Evolutionary conservation across 495 filamentous ascomycete species (phyloP), one percentile per base, ranked within the genome.

Genomic region (Penicillium pulvis): DNA sequence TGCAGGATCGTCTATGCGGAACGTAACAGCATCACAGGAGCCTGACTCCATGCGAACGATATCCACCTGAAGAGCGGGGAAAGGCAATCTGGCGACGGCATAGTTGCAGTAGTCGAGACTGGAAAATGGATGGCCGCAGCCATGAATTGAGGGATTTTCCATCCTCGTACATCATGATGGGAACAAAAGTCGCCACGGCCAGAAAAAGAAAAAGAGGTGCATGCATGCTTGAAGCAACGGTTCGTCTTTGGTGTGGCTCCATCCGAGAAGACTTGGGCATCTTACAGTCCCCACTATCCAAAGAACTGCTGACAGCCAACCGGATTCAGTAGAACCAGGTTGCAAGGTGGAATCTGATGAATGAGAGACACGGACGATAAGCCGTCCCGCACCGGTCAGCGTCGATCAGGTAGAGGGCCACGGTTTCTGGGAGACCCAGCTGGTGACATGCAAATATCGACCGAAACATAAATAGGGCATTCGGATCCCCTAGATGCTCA

Each of bases 381-480:
- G 74, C 68, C 67, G 67, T 77, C 66, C 65, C 66, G 66, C 64
- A 65, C 65, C 69, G 66, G 66, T 59, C 57, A 66, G 62, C 58
- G 61, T 71, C 67, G 73, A 77, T 76, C 76, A 68, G 66, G 66
- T 65, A 55, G 62, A 58, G 24, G 46, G 26, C 26, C 46, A 49
- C 26, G 46, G 46, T 31, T 49, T 31, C 24, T 31, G 46, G 26
- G 59, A 67, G 41, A 62, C 35, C 55, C 55, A 56, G 52, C 53
- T 51, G 44, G 62, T 69, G 59, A 60, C 60, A 70, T 73, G 55
- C 57, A 60, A 67, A 65, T 58, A 59, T 69, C 59, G 64, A 60
- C 62, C 69, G 53, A 72, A 74, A 75, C 75, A 80, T 80, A 80
- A 80, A 80, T 80, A 80, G 64, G 60, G 51, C 69, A 63, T 62